Base-by-base conservation (phyloP, 345 rosid genomes). In the Luvunga scandens region DNA sequence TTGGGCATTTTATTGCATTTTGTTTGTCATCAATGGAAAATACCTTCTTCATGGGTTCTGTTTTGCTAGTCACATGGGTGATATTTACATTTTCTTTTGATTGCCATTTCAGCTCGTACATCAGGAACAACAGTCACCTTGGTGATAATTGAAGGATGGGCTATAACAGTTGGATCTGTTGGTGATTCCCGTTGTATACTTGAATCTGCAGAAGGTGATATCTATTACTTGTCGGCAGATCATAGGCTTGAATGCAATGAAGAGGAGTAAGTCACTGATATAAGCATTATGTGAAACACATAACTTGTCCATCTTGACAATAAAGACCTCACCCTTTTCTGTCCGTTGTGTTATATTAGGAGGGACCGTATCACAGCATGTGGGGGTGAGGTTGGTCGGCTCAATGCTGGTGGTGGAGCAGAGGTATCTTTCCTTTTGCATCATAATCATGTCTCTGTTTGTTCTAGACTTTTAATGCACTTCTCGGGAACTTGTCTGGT, bases 331-430 rank as follows among this genome's bases (percentile, higher is more conserved):
- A 38, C 18, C 19, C 59, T 76, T 13, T 70, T 59, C 57, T 53
- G n/a, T 45, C 13, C 67, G 60, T 63, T 69, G n/a, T 71, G 24
- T 82, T 81, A 67, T 81, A 55, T 69, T 69, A 97, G 99, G 94
- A 88, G 97, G 87, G 89, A 86, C 12, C 98, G 98, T 21, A 87
- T 97, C 73, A 97, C 98, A 69, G 89, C 95, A 63, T 90, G 99
- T 80, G 99, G 99, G 66, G 99, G 99, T 83, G 99, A 97, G 86
- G 98, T 97, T 81, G 99, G 99, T 69, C 92, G 98, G 74, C 87
- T 97, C 69, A 94, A 93, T 82, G 86, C 99, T 73, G 99, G 99
- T 73, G 98, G 98, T 74, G 99, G 99, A 85, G 89, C 97, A 9
- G 98, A 94, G 98, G 99, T 97, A 90, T 66, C 31, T 66, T 78